These are phyloP conservation scores for Cephalotrichum gorgonifer DNA, from an alignment of 2,329 filamentous ascomycete genomes.

Conservation along the genomic window DNA sequence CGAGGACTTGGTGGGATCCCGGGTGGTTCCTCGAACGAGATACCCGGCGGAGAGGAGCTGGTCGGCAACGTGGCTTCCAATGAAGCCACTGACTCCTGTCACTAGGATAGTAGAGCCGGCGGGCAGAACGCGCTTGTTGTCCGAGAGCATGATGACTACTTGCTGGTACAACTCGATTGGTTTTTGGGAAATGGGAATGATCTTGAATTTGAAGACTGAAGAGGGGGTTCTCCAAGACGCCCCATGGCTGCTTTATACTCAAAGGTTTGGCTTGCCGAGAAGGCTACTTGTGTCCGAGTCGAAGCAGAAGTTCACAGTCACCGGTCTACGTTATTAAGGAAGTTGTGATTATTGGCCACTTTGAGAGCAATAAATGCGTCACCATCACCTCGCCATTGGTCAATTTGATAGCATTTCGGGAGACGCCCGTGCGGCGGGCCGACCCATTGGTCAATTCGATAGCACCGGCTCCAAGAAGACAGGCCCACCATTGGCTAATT, in stretches of 20 bases:
- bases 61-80: constrained; percentile 26
- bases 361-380: not conserved
- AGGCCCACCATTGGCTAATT: not conserved
- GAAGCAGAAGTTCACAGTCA: not conserved
- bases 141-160: not conserved
- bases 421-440: not conserved
- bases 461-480: not conserved
- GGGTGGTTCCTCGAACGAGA: constrained; percentile 26
- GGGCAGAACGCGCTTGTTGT: not conserved
- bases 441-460: not conserved
- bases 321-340: not conserved
- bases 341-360: not conserved
- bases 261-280: too few species aligned
- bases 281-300: not conserved
- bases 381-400: not conserved
- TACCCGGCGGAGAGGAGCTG: constrained; percentile 24
- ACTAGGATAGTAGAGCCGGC: constrained; percentile 17
- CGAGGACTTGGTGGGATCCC: constrained; percentile 10
- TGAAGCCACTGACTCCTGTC: constrained; percentile 30
- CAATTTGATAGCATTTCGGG: not conserved
- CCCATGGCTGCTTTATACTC: not conserved
- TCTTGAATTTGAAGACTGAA: too few species aligned
- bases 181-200: not conserved
- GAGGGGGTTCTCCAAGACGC: not conserved
- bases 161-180: not conserved